Evolutionary conservation across 345 rosid genomes (phyloP).

Genomic region (Melastoma malabathricum): DNA sequence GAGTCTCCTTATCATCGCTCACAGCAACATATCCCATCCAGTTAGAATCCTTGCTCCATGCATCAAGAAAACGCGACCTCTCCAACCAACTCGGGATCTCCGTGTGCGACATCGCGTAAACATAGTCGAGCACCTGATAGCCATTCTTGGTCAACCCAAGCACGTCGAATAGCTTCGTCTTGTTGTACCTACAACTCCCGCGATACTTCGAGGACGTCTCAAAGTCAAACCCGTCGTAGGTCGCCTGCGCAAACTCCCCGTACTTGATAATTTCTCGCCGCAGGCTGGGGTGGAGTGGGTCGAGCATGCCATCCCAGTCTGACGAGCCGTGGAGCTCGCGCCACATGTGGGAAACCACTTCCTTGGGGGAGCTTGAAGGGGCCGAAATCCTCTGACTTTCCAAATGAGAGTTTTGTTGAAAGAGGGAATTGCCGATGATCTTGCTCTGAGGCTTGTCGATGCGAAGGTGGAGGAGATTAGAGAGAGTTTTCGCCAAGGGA

Average conservation of each 20-base stretch:
- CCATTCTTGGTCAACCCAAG: conserved; percentile 18
- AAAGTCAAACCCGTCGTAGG: conserved; percentile 30
- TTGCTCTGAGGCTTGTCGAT: conserved; percentile 7
- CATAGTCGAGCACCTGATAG: conserved; percentile 19
- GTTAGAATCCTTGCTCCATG: conserved; percentile 31
- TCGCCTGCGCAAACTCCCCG: conserved; percentile 30
- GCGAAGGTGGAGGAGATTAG: conserved; percentile 15
- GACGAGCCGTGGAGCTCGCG: conserved; percentile 17
- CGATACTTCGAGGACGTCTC: conserved; percentile 28
- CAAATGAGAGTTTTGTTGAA: neutral
- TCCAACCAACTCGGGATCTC: conserved; percentile 25
- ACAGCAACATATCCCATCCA: conserved; percentile 38
- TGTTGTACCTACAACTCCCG: conserved; percentile 25
- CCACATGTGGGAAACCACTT: conserved; percentile 16
- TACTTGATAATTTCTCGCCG: conserved; percentile 31
- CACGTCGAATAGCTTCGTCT: conserved; percentile 14
- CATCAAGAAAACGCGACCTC: conserved; percentile 12
- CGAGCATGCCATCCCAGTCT: conserved; percentile 24
- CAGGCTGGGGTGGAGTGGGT: conserved; percentile 33
- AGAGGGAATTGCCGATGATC: neutral
- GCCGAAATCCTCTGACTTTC: conserved; percentile 5
- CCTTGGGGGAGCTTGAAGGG: conserved; percentile 16
- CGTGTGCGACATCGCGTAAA: conserved; percentile 27
- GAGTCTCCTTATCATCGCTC: conserved; percentile 15
- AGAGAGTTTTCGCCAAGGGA: conserved; percentile 5